Base-by-base conservation (phyloP, 2,329 filamentous ascomycete species). In the Calonectria pteridis region DNA sequence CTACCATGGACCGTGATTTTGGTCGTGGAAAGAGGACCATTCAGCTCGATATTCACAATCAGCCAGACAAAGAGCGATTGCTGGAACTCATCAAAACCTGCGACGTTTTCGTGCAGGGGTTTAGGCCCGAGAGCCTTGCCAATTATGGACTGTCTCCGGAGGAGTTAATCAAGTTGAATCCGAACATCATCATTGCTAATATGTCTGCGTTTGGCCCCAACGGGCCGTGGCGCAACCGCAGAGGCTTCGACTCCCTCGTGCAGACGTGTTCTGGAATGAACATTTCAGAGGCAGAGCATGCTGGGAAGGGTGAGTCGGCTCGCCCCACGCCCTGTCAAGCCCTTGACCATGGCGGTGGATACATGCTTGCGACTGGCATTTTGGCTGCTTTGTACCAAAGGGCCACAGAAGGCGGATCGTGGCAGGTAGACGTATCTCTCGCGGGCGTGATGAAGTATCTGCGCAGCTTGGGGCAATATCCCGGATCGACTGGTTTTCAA, bases 21-120 rank as follows among this genome's bases (percentile, higher is more conserved):
- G 92, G 93, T 74, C 89, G 91, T 63, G 93, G 93, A 26, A 94
- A 94, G 80, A 91, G 92, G 77, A 88, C 91, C 1, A 87, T 88
- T 7, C 89, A 92, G 29, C 84, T 94, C 18, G 88, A 94, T 73
- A 86, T 94, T 5, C 90, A 90, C 73, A 83, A 86, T 13, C 14
- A 4, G 4, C 10, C 53, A 1, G 53, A 58, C 16, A 58, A 58
- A 6, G 31, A 23, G 13, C 31, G 11, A 13, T 18, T 58, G 20
- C 4, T 58, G 10, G 20, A 58, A 5, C 31, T 58, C 20, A 35
- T 58, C 11, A 58, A 23, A 13, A 58, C 29, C 0, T 58, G 53
- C 31, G 29, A 58, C 20, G 31, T 58, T 23, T 58, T 58, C 6
- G 53, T 58, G 9, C 53, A 58, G 9, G 53, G 53, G 3, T 58